Base-by-base conservation (phyloP, 2,329 filamentous ascomycete species). In the Paraphaeosphaeria sporulosa region DNA sequence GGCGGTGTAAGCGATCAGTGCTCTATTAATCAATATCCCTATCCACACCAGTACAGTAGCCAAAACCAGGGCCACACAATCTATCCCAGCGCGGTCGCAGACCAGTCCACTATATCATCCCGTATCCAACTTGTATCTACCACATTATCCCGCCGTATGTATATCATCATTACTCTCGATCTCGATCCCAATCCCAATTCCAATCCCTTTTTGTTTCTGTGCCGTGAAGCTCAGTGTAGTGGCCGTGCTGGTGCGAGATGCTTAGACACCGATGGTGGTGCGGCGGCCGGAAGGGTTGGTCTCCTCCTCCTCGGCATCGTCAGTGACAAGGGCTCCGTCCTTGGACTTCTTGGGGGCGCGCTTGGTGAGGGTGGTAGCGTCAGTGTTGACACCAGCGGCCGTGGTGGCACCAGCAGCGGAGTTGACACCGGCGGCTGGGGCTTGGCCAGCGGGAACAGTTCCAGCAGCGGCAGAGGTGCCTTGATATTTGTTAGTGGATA, bases 221-320 rank as follows among this genome's bases (percentile, higher is more conserved):
- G 19, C n/a, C 2, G 17, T 17, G 38, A 25, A n/a, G 12, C 19
- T 44, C 42, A 36, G 50, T 59, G 30, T 23, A 55, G n/a, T 12
- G n/a, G 3, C 17, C 43, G 38, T 10, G 12, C 21, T 10, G 50
- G 44, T 49, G 44, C 42, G 23, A 53, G 51, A 32, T 34, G 42
- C 48, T 38, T 61, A 58, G 46, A 58, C 57, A 55, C 57, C 59
- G 32, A 46, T 50, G 50, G 53, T 55, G 32, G 57, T 55, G 25
- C 44, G 55, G 23, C 43, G 60, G 48, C 55, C 63, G 6, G 59
- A 65, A 36, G 71, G 66, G 23, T 67, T 71, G 50, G 74, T 9
- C 66, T 76, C 74, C 67, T 76, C 74, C 67, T 76, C 73, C 60
- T 76, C 65, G 56, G 72, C 74, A 60, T 76, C 74, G 57, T 75